These are phyloP conservation scores for Myxozyma nipponensis DNA, from an alignment of 805 yeast genomes.

Conservation along the genomic window DNA sequence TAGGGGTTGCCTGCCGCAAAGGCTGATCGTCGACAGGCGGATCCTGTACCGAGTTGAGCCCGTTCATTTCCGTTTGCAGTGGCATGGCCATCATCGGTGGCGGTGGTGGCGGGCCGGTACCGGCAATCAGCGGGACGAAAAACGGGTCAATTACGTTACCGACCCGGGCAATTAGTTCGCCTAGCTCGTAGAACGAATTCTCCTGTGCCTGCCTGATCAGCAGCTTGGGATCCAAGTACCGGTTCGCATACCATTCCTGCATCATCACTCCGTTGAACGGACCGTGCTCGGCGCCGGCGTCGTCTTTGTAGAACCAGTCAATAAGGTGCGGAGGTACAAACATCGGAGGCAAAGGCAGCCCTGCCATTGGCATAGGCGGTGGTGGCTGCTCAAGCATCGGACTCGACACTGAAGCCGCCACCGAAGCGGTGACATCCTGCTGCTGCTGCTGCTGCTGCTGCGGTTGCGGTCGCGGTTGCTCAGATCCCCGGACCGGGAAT, in stretches of 20 bases:
- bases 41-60: background rate
- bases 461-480: too few species aligned
- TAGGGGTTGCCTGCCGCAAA: background rate
- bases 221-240: constrained; percentile 55
- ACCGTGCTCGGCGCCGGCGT: constrained; percentile 68
- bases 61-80: background rate
- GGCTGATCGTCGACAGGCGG: background rate
- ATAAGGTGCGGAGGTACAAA: constrained; percentile 17
- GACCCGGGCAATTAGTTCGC: constrained; percentile 49
- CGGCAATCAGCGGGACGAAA: constrained; percentile 44
- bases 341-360: constrained; percentile 19
- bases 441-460: too few species aligned
- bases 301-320: constrained; percentile 69
- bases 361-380: constrained; percentile 13
- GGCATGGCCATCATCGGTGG: background rate
- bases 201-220: constrained; percentile 59
- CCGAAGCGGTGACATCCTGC: too few species aligned
- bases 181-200: constrained; percentile 47
- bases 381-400: too few species aligned
- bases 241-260: constrained; percentile 71
- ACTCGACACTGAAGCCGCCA: too few species aligned
- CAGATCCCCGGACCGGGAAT: too few species aligned
- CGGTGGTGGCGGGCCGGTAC: constrained; percentile 4
- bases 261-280: constrained; percentile 70
- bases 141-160: constrained; percentile 59